A percentile compares a stretch with the other conserved stretches of the same genome.
phyloP scores from a whole-genome alignment of 768 basidiomycete genomes.

The Lyophyllum atratum region DNA sequence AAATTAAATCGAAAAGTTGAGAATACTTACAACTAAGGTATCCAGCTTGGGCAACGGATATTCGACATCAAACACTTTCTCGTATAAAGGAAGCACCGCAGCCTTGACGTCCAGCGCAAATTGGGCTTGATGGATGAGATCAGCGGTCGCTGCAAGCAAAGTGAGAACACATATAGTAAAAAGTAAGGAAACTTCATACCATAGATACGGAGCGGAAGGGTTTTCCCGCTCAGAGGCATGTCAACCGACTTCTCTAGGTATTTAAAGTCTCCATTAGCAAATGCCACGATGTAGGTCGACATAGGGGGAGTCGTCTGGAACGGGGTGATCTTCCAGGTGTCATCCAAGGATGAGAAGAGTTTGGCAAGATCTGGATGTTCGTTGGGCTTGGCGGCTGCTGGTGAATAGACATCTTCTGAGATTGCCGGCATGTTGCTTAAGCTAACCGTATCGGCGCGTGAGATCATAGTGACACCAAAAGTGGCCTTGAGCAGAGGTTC shows the following conservation, averaged over 20 bases:
- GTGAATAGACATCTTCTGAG: conserved; percentile 54
- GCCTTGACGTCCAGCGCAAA: conserved; percentile 89
- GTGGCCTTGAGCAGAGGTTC: conserved; percentile 91
- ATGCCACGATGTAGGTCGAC: conserved; percentile 90
- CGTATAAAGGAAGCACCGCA: conserved; percentile 84
- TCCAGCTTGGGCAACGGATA: conserved; percentile 95
- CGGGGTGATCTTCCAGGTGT: conserved; percentile 77
- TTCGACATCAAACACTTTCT: conserved; percentile 88
- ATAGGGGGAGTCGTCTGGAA: conserved; percentile 84
- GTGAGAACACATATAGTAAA: background rate
- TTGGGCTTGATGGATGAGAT: conserved; percentile 80
- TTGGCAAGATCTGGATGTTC: conserved; percentile 36
- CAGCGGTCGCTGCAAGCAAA: conserved; percentile 62
- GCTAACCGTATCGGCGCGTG: conserved; percentile 72
- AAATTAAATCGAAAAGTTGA: conserved; percentile 1
- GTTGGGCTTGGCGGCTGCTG: conserved; percentile 26
- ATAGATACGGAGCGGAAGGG: conserved; percentile 83
- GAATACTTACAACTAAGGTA: conserved; percentile 70
- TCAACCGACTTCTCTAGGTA: conserved; percentile 74
- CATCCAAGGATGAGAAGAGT: conserved; percentile 43
- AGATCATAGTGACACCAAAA: conserved; percentile 75
- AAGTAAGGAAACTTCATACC: conserved; percentile 40
- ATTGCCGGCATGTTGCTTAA: conserved; percentile 85
- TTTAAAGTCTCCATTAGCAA: conserved; percentile 79
- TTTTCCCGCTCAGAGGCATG: conserved; percentile 79